A percentile compares a stretch with the other conserved stretches of the same genome.
These are phyloP conservation scores for Bauhinia variegata DNA, from an alignment of 306 rosid species.

Conservation along the genomic window DNA sequence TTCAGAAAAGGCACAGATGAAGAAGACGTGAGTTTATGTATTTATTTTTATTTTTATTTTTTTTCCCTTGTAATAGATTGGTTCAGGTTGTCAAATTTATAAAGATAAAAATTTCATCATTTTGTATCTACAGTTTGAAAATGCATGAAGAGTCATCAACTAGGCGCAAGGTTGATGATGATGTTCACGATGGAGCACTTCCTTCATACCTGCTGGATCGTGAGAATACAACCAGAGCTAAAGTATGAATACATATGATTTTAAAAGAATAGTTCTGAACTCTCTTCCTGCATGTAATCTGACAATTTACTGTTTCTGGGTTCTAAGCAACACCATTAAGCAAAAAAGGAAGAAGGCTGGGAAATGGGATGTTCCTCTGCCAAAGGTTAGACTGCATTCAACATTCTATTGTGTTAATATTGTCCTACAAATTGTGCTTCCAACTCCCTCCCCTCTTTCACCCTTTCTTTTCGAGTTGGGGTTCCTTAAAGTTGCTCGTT, in stretches of 20 bases:
- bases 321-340: constrained; percentile 7
- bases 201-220: not conserved
- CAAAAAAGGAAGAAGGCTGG: constrained; percentile 38
- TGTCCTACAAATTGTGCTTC: not conserved
- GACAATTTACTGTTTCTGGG: constrained; percentile 40
- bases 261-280: not conserved
- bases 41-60: too few relatives aligned
- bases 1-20: constrained; percentile 84
- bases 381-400: not conserved
- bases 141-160: constrained; percentile 87
- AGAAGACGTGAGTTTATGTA: constrained; percentile 96
- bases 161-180: constrained; percentile 84
- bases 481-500: too few relatives aligned
- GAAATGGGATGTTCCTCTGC: not conserved
- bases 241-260: constrained; percentile 11
- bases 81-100: constrained; percentile 15
- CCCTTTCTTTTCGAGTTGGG: too few relatives aligned
- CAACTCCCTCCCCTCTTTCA: too few relatives aligned
- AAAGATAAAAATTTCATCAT: not conserved
- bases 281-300: constrained; percentile 19
- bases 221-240: not conserved
- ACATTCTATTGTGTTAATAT: not conserved
- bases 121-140: constrained; percentile 57
- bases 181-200: constrained; percentile 51
- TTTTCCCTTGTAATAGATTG: not conserved